Percentiles rank a stretch among this genome's conserved stretches.
Conservation (phyloP, 495 filamentous ascomycete genomes). For the Penicillium fimorum region DNA sequence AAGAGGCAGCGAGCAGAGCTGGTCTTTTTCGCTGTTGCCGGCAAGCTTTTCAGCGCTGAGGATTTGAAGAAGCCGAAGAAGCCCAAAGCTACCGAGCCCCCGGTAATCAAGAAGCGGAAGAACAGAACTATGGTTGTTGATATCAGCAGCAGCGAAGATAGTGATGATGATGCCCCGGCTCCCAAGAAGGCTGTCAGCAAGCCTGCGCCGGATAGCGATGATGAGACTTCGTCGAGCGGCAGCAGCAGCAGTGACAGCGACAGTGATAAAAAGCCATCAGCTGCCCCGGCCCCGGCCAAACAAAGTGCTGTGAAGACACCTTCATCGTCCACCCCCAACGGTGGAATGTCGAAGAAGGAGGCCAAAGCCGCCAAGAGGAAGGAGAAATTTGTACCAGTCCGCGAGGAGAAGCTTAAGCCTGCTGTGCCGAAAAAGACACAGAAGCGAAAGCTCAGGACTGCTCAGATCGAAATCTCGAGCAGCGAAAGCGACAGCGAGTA, state of each 20-base stretch:
- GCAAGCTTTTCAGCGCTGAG: conserved; percentile 32
- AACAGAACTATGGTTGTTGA: conserved; percentile 50
- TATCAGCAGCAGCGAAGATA: conserved; percentile 45
- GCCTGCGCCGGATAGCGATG: conserved; percentile 14
- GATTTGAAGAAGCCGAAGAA: conserved; percentile 34
- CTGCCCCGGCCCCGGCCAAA: conserved; percentile 3
- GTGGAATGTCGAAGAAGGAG: conserved; percentile 1
- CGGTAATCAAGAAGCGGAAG: conserved; percentile 55
- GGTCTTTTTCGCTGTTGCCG: conserved; percentile 43
- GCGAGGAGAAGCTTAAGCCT: conserved; percentile 3
- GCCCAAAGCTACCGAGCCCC: conserved; percentile 33
- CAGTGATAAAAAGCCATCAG: conserved; percentile 15
- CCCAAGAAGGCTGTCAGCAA: conserved; percentile 19
- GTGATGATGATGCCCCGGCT: conserved; percentile 15
- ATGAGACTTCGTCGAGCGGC: conserved; percentile 21
- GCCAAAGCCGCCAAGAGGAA: conserved; percentile 10
- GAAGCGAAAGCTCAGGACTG: conserved; percentile 30
- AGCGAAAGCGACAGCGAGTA: conserved; percentile 35
- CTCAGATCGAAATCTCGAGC: conserved; percentile 31
- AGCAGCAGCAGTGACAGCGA: conserved; percentile 19
- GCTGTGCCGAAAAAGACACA: conserved; percentile 31
- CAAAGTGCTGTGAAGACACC: neutral
- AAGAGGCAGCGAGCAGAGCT: conserved; percentile 49
- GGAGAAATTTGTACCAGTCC: conserved; percentile 8
- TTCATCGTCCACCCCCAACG: neutral